Evolutionary conservation across 345 rosid species (phyloP).

Genomic region (Atalantia buxifolia): DNA sequence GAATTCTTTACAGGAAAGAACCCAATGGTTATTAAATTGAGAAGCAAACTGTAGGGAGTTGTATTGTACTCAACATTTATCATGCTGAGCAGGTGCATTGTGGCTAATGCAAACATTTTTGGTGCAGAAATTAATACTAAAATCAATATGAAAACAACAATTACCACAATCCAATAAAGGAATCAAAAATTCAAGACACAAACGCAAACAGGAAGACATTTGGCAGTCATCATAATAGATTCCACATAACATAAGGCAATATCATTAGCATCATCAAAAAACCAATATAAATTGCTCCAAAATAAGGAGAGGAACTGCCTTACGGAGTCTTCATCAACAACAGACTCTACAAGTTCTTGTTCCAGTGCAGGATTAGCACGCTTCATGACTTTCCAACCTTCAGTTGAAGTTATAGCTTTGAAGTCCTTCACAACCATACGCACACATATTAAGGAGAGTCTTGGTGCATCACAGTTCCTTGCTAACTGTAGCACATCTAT

Average conservation of each 20-base stretch:
- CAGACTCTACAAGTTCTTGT: slow-evolving; percentile 66
- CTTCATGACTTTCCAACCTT: slow-evolving; percentile 88
- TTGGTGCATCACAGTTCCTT: slow-evolving; percentile 60
- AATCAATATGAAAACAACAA: not conserved
- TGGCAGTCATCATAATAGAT: not conserved
- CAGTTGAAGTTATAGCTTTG: slow-evolving; percentile 63
- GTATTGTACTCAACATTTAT: not conserved
- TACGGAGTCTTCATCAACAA: slow-evolving; percentile 69
- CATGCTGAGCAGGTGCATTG: not conserved
- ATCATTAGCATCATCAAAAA: not conserved
- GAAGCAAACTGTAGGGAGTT: not conserved
- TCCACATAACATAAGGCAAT: not conserved
- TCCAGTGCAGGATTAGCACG: slow-evolving; percentile 64
- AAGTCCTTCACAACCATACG: slow-evolving; percentile 70
- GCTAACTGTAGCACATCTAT: slow-evolving; percentile 82
- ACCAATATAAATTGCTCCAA: not conserved
- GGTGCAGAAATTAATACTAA: not conserved
- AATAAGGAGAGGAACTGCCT: slow-evolving; percentile 25
- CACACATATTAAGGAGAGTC: slow-evolving; percentile 55
- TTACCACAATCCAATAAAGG: not conserved
- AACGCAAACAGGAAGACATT: not conserved
- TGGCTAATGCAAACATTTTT: not conserved
- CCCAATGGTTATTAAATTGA: not conserved
- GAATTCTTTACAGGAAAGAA: not conserved
- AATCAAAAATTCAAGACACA: not conserved